Conservation (phyloP, 371 early-diverging fungal species). For the Lichtheimia ornata region DNA sequence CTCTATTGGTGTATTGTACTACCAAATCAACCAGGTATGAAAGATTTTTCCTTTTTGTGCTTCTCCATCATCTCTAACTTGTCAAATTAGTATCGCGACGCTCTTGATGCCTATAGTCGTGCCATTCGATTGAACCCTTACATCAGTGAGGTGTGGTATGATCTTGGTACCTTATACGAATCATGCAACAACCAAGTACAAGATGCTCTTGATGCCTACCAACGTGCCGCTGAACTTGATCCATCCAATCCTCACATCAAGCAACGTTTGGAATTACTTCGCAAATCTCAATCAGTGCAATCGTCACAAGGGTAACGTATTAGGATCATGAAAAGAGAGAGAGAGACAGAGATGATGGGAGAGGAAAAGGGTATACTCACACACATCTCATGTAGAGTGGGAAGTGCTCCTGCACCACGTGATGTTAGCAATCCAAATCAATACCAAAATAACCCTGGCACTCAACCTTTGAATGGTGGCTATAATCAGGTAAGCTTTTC, state of each 20-base stretch:
- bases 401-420: slow-evolving; percentile 61
- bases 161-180: slow-evolving; percentile 96
- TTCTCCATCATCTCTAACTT: too few relatives aligned
- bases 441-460: slow-evolving; percentile 37
- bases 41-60: too few relatives aligned
- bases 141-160: slow-evolving; percentile 96
- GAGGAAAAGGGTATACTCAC: too few relatives aligned
- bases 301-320: slow-evolving; percentile 72
- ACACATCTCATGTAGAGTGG: slow-evolving; percentile 27
- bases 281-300: slow-evolving; percentile 73
- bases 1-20: slow-evolving; percentile 97
- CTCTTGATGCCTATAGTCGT: slow-evolving; percentile 95
- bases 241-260: slow-evolving; percentile 81
- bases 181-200: slow-evolving; percentile 95
- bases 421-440: slow-evolving; percentile 63
- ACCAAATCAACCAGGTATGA: slow-evolving; percentile 84
- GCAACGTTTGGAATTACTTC: slow-evolving; percentile 72
- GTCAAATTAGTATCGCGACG: slow-evolving; percentile 84
- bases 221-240: slow-evolving; percentile 64
- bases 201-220: slow-evolving; percentile 97
- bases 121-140: slow-evolving; percentile 94
- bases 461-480: slow-evolving; percentile 34
- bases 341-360: background rate
- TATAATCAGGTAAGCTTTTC: slow-evolving; percentile 22
- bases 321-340: background rate